These are phyloP conservation scores for Ballota nigra DNA, from an alignment of 257 asterid genomes.

Conservation along the genomic window DNA sequence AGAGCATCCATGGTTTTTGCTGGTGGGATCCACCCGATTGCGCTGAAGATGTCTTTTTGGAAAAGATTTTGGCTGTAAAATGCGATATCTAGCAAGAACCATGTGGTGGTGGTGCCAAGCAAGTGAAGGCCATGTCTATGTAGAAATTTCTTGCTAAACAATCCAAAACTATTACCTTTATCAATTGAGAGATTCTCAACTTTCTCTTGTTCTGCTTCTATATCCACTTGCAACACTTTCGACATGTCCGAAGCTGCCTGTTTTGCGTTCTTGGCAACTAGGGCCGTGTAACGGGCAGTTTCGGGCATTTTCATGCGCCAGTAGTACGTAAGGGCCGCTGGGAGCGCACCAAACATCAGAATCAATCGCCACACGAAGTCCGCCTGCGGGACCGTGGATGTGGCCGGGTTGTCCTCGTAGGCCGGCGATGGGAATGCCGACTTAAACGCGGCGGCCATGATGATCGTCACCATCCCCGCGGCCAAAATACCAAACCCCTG, in stretches of 20 bases:
- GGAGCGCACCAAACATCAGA: constrained; percentile 54
- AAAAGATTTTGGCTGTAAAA: constrained; percentile 53
- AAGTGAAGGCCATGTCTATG: constrained; percentile 49
- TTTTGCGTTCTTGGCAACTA: constrained; percentile 44
- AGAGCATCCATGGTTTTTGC: constrained; percentile 51
- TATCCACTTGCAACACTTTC: constrained; percentile 45
- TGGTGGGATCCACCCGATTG: constrained; percentile 58
- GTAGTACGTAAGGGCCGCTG: constrained; percentile 50
- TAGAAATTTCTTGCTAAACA: constrained; percentile 39
- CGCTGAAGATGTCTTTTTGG: constrained; percentile 51
- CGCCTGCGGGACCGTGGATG: constrained; percentile 45
- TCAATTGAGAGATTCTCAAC: neutral
- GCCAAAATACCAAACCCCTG: constrained; percentile 66
- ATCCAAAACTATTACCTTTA: constrained; percentile 29
- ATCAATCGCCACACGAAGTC: constrained; percentile 69
- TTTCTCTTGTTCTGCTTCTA: constrained; percentile 33
- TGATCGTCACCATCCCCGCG: constrained; percentile 50
- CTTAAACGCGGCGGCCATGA: constrained; percentile 37
- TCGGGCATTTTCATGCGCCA: constrained; percentile 78
- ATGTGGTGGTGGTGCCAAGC: constrained; percentile 51
- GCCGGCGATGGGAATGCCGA: constrained; percentile 40
- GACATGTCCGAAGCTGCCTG: constrained; percentile 56
- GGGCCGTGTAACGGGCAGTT: constrained; percentile 60
- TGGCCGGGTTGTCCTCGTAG: constrained; percentile 2
- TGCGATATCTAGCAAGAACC: constrained; percentile 57